A percentile compares a stretch with the other conserved stretches of the same genome.
Evolutionary conservation across 2,329 filamentous ascomycete species (phyloP).

Genomic region (Fusarium compactum): DNA sequence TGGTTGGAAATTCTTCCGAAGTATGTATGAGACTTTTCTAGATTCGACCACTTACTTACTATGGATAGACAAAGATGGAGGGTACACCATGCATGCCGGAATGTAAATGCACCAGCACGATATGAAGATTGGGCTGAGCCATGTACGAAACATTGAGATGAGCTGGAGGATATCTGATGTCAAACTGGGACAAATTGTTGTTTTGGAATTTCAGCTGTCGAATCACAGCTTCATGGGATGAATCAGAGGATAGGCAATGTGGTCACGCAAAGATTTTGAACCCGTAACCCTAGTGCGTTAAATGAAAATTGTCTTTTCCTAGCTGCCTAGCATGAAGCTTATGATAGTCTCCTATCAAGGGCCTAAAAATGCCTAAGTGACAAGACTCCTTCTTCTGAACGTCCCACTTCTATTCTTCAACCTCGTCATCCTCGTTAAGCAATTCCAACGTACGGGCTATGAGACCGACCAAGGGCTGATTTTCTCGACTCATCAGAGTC

Average conservation of each 20-base stretch:
- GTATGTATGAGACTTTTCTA: background rate
- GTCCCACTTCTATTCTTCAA: background rate
- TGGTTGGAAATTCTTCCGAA: background rate
- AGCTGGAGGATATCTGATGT: background rate
- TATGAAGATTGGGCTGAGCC: too few relatives aligned
- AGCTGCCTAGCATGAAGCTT: background rate
- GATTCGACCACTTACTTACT: background rate
- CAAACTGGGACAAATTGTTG: background rate
- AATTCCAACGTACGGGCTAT: background rate
- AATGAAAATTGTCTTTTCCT: too few relatives aligned
- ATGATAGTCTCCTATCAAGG: background rate
- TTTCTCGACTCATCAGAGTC: background rate
- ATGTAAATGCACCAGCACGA: too few relatives aligned
- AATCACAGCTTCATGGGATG: background rate
- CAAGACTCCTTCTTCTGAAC: background rate
- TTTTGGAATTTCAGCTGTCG: background rate
- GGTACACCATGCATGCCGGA: background rate
- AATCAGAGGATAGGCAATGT: background rate
- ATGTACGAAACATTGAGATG: background rate
- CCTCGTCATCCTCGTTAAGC: background rate
- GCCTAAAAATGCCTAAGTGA: background rate
- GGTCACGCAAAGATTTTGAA: too few relatives aligned
- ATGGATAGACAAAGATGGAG: background rate
- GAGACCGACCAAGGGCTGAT: background rate
- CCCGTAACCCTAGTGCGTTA: too few relatives aligned